A percentile compares a stretch with the other conserved stretches of the same genome.
Evolutionary conservation across 108 stramenopile species (phyloP).

Genomic region (Nitzschia sp.): DNA sequence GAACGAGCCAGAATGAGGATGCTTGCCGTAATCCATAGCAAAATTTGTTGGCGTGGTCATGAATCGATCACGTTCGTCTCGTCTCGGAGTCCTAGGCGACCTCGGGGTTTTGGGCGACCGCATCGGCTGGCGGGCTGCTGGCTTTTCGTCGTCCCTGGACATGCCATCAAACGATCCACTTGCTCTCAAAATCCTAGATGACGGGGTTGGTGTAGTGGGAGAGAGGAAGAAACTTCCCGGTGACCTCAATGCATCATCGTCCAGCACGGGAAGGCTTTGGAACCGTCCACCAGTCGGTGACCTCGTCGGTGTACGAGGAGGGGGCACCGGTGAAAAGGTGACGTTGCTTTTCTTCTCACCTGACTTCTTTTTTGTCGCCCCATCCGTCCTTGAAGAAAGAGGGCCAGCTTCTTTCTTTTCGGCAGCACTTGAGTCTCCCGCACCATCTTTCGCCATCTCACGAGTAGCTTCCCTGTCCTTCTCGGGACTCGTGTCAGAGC

Average conservation of each 20-base stretch:
- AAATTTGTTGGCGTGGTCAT: conserved; percentile 80
- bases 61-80: conserved; percentile 36
- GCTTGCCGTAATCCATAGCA: conserved; percentile 76
- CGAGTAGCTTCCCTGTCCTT: not conserved
- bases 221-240: conserved; percentile 45
- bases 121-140: conserved; percentile 15
- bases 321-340: conserved; percentile 42
- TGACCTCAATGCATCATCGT: conserved; percentile 38
- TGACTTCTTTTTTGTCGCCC: conserved; percentile 1
- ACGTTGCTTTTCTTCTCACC: conserved; percentile 27
- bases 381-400: conserved; percentile 1
- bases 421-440: not conserved
- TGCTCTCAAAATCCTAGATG: conserved; percentile 8
- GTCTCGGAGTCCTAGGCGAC: conserved; percentile 33
- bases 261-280: conserved; percentile 38
- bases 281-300: conserved; percentile 41
- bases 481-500: conserved; percentile 19
- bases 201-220: conserved; percentile 35
- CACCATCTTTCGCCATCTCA: not conserved
- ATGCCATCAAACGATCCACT: conserved; percentile 19
- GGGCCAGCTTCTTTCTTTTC: not conserved
- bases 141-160: conserved; percentile 18
- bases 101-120: conserved; percentile 25
- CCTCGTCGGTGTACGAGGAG: conserved; percentile 30
- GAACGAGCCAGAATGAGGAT: conserved; percentile 37